Conservation (phyloP, 192 early-diverging fungal genomes). For the Entomortierella chlamydospora region DNA sequence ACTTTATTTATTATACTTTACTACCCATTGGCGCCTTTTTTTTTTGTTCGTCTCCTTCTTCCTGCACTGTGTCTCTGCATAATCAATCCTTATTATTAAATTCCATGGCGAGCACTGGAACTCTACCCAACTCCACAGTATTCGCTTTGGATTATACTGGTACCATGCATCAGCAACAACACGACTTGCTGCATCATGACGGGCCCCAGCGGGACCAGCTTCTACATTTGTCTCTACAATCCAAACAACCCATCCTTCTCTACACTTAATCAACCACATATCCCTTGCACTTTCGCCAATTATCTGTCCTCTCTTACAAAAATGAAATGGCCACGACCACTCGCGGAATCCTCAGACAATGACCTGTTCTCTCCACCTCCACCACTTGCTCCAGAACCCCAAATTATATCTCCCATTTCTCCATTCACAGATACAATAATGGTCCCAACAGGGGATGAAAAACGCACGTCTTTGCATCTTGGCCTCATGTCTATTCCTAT, state of each 20-base stretch:
- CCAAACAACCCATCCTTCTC: background rate
- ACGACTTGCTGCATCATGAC: background rate
- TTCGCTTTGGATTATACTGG: background rate
- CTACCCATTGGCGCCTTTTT: too few species aligned
- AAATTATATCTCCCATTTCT: too few species aligned
- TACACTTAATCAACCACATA: background rate
- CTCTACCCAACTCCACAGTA: background rate
- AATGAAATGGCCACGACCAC: background rate
- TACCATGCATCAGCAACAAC: background rate
- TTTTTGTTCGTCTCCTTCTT: too few species aligned
- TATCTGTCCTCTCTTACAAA: constrained; percentile 4
- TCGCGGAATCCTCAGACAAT: too few species aligned
- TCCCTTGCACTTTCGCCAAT: background rate
- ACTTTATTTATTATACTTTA: too few species aligned
- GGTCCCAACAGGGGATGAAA: too few species aligned
- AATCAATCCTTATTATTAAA: too few species aligned
- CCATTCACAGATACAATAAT: too few species aligned
- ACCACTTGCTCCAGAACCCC: too few species aligned
- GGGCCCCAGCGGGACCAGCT: background rate
- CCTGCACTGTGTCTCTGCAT: too few species aligned
- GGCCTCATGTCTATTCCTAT: background rate
- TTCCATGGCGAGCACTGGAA: too few species aligned
- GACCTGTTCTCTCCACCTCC: too few species aligned
- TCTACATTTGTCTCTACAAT: background rate
- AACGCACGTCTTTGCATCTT: background rate